These are phyloP conservation scores for Aspergillus intermedius DNA, from an alignment of 2,329 filamentous ascomycete genomes.

Conservation along the genomic window DNA sequence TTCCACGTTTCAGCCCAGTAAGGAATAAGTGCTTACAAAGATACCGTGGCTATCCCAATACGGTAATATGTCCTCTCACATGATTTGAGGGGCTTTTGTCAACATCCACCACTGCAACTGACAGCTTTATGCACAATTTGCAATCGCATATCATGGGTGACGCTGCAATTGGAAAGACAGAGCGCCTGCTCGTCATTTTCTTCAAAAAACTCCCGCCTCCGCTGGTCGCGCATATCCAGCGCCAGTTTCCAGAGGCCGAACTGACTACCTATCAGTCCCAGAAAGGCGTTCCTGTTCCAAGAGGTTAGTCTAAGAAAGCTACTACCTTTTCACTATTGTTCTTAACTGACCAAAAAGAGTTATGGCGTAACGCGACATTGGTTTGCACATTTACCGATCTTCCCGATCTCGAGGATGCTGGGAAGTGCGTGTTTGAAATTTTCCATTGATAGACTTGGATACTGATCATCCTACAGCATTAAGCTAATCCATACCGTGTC, in stretches of 20 bases:
- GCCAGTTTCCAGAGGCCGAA: slow-evolving; percentile 19
- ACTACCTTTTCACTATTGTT: too few species aligned
- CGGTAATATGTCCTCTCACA: too few species aligned
- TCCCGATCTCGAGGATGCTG: slow-evolving; percentile 21
- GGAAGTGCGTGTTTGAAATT: slow-evolving; percentile 13
- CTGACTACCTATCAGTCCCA: slow-evolving; percentile 10
- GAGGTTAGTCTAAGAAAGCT: slow-evolving; percentile 8
- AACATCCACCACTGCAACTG: background rate
- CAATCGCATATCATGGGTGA: slow-evolving; percentile 17
- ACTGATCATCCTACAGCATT: slow-evolving; percentile 17
- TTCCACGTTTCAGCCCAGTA: background rate
- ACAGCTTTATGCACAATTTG: background rate
- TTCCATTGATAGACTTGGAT: background rate
- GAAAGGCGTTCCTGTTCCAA: slow-evolving; percentile 12
- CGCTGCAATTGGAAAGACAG: slow-evolving; percentile 5
- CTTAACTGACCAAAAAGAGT: slow-evolving; percentile 11
- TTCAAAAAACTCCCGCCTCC: slow-evolving; percentile 9
- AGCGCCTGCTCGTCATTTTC: slow-evolving; percentile 20
- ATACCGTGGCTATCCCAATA: too few species aligned
- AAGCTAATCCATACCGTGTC: slow-evolving; percentile 53
- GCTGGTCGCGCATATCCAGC: slow-evolving; percentile 11
- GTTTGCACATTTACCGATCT: slow-evolving; percentile 21
- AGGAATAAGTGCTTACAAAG: background rate
- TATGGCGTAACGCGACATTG: slow-evolving; percentile 18
- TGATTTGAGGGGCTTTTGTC: too few species aligned